Evolutionary conservation across 441 rosid genomes (phyloP).

Genomic region (Pelargonium australe): DNA sequence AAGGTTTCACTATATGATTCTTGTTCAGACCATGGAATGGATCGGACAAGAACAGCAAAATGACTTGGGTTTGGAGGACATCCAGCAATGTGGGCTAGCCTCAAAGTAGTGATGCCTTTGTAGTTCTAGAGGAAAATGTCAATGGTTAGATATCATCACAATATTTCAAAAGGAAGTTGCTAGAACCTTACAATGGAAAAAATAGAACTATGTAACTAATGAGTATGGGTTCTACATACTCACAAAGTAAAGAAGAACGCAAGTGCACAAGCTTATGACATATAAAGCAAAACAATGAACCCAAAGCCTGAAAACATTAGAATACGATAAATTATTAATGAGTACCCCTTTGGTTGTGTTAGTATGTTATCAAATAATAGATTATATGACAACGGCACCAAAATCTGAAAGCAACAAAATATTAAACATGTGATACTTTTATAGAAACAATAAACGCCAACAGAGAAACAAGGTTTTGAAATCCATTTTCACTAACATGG

Average conservation of each 20-base stretch:
- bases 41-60: constrained; percentile 83
- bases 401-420: not conserved
- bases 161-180: constrained; percentile 12
- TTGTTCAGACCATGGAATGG: constrained; percentile 61
- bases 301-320: constrained; percentile 66
- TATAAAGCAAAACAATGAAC: constrained; percentile 77
- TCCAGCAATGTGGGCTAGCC: constrained; percentile 52
- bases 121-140: constrained; percentile 49
- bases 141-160: constrained; percentile 20
- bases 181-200: not conserved
- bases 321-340: constrained; percentile 10
- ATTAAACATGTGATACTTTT: not conserved
- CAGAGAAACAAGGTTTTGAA: not conserved
- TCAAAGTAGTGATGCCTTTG: constrained; percentile 63
- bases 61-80: constrained; percentile 68
- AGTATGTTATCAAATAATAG: no score
- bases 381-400: not conserved
- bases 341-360: no score
- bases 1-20: constrained; percentile 69
- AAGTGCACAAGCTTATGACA: constrained; percentile 58
- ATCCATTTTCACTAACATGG: not conserved
- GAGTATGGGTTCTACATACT: constrained; percentile 32
- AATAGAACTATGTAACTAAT: constrained; percentile 1
- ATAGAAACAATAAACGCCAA: not conserved
- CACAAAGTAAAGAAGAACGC: constrained; percentile 82